Evolutionary conservation across 1,139 yeast species (phyloP).

Genomic region (Magnusiomyces tetraspermus): DNA sequence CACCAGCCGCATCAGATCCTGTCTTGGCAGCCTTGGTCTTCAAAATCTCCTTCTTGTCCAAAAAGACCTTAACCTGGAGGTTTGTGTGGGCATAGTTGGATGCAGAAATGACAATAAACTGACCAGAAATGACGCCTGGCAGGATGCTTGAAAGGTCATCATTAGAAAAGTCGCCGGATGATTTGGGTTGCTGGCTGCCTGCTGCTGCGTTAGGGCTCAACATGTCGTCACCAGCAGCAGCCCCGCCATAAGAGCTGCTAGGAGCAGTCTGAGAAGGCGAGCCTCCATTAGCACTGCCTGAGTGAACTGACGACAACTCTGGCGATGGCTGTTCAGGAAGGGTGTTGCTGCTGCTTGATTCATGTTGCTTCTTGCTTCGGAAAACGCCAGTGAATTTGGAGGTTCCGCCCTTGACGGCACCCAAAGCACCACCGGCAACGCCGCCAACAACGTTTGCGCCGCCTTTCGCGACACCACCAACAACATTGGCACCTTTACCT

Average conservation of each 20-base stretch:
- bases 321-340: too few species aligned
- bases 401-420: slow-evolving; percentile 19
- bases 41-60: slow-evolving; percentile 50
- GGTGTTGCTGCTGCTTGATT: slow-evolving; percentile 15
- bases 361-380: slow-evolving; percentile 16
- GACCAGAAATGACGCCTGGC: slow-evolving; percentile 3
- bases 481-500: slow-evolving; percentile 33
- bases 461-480: slow-evolving; percentile 38
- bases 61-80: too few species aligned
- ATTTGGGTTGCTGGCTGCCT: slow-evolving; percentile 8
- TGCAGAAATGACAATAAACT: background rate
- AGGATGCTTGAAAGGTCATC: background rate
- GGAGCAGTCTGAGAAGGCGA: background rate
- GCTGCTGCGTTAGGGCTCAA: background rate
- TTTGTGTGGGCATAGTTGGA: slow-evolving; percentile 16
- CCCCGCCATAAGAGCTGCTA: background rate
- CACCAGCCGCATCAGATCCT: slow-evolving; percentile 35
- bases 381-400: slow-evolving; percentile 9
- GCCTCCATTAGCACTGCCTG: slow-evolving; percentile 12
- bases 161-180: slow-evolving; percentile 12
- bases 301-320: slow-evolving; percentile 8
- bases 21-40: slow-evolving; percentile 54
- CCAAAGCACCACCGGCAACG: slow-evolving; percentile 25
- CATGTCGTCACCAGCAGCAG: background rate
- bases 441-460: slow-evolving; percentile 36